Evolutionary conservation across 345 rosid species (phyloP), one percentile per base, ranked within the genome.

Genomic region (Citrus hindsii): DNA sequence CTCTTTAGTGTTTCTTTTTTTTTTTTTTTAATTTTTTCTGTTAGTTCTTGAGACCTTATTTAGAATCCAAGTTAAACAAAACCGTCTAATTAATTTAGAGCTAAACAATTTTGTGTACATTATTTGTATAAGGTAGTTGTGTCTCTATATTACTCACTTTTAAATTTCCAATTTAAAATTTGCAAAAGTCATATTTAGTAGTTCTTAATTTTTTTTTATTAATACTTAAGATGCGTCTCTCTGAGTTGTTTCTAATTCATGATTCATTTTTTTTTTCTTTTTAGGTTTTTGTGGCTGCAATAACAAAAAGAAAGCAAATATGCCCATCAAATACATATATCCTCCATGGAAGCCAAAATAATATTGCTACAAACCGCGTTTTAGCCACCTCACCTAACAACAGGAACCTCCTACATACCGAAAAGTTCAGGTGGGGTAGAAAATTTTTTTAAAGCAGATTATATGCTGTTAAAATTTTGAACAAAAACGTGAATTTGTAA

Each of bases 251-350:
- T 61, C 22, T 32, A 8, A 32, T 33, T 65, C 13, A 32, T 51
- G 7, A 5, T 33, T 53, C 35, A 4, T 32, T 60, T 58, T 71
- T 56, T 56, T 65, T 30, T n/a, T 4, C 4, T 5, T 53, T 19
- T 75, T 14, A 92, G 99, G 98, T 95, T 46, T 84, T 93, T 46
- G 93, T 93, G 77, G 99, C 98, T 7, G 98, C 99, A 32, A 75
- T 89, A 73, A 64, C 82, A 32, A 95, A 93, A 74, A 87, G 98
- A 71, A 90, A 93, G 79, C 94, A 91, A 81, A 83, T 75, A 28
- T 88, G 87, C 63, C 98, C 97, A 66, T 88, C 97, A 48, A 88
- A 86, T 60, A 75, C 84, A 8, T 82, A 87, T 22, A 79, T 84
- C 87, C 89, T 88, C 68, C 83, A 88, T 74, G 89, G 87, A 84